These are phyloP conservation scores for Lactifluus piperatus DNA, from an alignment of 768 basidiomycete species.

Conservation along the genomic window DNA sequence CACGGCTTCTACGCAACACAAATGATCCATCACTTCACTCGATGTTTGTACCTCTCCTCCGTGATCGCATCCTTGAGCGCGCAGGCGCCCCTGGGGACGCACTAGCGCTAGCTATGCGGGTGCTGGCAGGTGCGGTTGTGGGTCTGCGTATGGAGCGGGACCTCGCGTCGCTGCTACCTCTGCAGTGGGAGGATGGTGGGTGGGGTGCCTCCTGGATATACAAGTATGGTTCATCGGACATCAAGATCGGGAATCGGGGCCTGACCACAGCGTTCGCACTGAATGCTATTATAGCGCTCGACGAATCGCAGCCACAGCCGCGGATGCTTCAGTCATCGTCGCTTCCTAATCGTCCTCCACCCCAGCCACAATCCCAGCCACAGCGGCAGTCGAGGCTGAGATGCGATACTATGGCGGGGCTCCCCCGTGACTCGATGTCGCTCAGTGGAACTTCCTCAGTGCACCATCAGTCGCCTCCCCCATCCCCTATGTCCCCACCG, in stretches of 20 bases:
- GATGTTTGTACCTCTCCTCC: conserved; percentile 33
- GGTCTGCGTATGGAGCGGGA: conserved; percentile 39
- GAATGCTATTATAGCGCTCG: conserved; percentile 36
- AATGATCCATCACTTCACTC: conserved; percentile 29
- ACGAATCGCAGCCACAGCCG: background rate
- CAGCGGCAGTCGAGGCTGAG: too few species aligned
- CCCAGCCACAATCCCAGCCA: too few species aligned
- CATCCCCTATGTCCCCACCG: too few species aligned
- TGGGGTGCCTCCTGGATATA: conserved; percentile 51
- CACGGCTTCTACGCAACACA: conserved; percentile 34
- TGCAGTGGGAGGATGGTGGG: conserved; percentile 50
- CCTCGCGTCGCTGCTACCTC: conserved; percentile 33
- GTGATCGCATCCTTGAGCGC: conserved; percentile 40
- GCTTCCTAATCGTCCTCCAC: too few species aligned
- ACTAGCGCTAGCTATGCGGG: conserved; percentile 47
- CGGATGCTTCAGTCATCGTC: too few species aligned
- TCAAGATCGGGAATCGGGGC: conserved; percentile 46
- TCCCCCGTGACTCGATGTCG: too few species aligned
- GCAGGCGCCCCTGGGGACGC: conserved; percentile 42
- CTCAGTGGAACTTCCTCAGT: too few species aligned
- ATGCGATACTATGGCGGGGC: too few species aligned
- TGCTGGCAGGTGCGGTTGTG: conserved; percentile 36
- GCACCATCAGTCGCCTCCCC: too few species aligned
- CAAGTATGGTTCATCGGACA: conserved; percentile 40
- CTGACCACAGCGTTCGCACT: conserved; percentile 46